Evolutionary conservation across 2,329 filamentous ascomycete genomes (phyloP), one percentile per base, ranked within the genome.

Genomic region (Aspergillus ustus): DNA sequence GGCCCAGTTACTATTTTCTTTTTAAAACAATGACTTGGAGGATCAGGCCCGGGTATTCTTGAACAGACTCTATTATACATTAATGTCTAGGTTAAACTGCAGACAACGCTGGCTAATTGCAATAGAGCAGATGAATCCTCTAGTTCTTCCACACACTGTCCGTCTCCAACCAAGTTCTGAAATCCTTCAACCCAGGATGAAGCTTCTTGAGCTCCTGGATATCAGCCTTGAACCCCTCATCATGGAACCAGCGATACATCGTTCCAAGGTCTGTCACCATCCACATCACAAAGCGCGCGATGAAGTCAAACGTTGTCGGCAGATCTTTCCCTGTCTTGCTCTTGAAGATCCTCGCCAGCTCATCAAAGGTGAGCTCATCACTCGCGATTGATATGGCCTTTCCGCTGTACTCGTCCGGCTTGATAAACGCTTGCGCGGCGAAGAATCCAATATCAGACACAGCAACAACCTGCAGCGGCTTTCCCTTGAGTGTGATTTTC

Each of bases 171-270:
- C 82, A 85, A 7, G 71, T 74, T 63, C 77, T 78, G 61, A 85
- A 83, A 56, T 81, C 74, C 69, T 79, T 78, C 69, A 85, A 66
- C 22, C 74, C 73, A 2, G 80, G 78, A 70, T 85, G 75, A 62
- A 77, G 70, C 62, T 73, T 73, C 70, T 71, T 80, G 66, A 82
- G 60, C 56, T 70, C 74, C 22, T 63, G 40, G 56, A 85, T 75
- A 69, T 85, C 79, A 5, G 77, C 81, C 7, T 73, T 74, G 67
- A 80, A 85, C 0, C 82, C 83, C 22, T 78, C 75, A 7, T 77
- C 73, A 51, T 72, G 72, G 61, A 85, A 85, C 83, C 83, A 86
- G n/a, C 74, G 72, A 50, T 82, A 79, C 82, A 84, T 84, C 9
- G 72, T 48, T 7, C 76, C 77, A 43, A 83, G 37, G 58, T 84